Evolutionary conservation across 257 asterid genomes (phyloP).

Genomic region (Solanum habrochaites): DNA sequence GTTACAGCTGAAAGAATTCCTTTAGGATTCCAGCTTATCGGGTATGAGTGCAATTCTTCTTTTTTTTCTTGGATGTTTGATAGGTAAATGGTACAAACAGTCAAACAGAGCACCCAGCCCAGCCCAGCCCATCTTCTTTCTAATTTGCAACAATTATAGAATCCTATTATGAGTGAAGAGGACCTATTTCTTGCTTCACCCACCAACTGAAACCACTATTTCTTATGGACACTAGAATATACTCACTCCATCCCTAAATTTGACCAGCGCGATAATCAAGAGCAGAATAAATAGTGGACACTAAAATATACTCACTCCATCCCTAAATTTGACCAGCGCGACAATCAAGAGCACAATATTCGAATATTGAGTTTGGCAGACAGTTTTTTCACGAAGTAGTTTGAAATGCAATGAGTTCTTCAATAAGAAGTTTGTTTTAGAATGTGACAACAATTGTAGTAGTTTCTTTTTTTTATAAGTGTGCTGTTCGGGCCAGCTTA

Average conservation of each 20-base stretch:
- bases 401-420: background rate
- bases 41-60: background rate
- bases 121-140: background rate
- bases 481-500: background rate
- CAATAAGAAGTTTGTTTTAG: background rate
- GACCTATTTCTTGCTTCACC: background rate
- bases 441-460: background rate
- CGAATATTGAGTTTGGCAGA: background rate
- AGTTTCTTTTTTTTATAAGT: background rate
- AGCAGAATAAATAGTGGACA: background rate
- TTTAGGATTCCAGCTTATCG: background rate
- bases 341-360: background rate
- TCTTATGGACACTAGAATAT: background rate
- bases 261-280: background rate
- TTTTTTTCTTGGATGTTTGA: background rate
- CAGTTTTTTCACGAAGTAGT: background rate
- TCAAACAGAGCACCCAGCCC: background rate
- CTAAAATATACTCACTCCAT: background rate
- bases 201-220: background rate
- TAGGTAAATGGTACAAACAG: background rate
- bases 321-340: background rate
- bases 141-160: background rate
- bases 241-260: background rate
- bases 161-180: background rate
- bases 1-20: background rate